phyloP scores from a whole-genome alignment of 2,329 filamentous ascomycete species.

The Fusarium domesticum region DNA sequence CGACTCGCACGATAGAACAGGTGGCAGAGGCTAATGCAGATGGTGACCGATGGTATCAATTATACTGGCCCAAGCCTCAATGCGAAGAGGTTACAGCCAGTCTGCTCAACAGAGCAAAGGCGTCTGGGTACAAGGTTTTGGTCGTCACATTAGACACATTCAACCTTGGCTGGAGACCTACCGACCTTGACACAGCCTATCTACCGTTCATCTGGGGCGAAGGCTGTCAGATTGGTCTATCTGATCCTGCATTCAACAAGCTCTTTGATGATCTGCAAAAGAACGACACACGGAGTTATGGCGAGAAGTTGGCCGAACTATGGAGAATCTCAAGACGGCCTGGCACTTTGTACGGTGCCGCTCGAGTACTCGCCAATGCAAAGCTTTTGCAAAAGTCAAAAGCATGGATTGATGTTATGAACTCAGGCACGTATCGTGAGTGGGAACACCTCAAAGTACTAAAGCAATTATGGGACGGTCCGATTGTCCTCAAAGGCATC shows the following conservation, averaged over 20 bases:
- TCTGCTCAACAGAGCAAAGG: conserved; percentile 59
- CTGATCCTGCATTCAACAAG: conserved; percentile 59
- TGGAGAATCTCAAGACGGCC: conserved; percentile 20
- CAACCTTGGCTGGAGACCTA: conserved; percentile 65
- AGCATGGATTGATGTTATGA: conserved; percentile 25
- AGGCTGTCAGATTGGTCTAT: conserved; percentile 61
- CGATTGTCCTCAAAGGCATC: conserved; percentile 43
- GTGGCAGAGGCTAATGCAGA: conserved; percentile 57
- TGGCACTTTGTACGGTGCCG: conserved; percentile 21
- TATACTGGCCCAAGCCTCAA: conserved; percentile 63
- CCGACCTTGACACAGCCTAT: conserved; percentile 62
- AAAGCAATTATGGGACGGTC: conserved; percentile 57
- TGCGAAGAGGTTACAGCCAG: conserved; percentile 64
- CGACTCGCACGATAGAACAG: conserved; percentile 62
- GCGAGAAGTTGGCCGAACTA: conserved; percentile 16
- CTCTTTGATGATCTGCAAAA: conserved; percentile 18
- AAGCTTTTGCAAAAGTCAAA: conserved; percentile 16
- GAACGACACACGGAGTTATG: conserved; percentile 12
- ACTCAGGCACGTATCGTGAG: conserved; percentile 45
- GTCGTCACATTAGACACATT: conserved; percentile 74
- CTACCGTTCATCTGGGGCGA: conserved; percentile 57
- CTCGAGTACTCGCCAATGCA: conserved; percentile 15
- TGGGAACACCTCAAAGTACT: conserved; percentile 63
- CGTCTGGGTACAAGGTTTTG: conserved; percentile 60
- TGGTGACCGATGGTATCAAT: conserved; percentile 66